Evolutionary conservation across 2,329 filamentous ascomycete genomes (phyloP).

Genomic region (Paraconiothyrium brasiliense): DNA sequence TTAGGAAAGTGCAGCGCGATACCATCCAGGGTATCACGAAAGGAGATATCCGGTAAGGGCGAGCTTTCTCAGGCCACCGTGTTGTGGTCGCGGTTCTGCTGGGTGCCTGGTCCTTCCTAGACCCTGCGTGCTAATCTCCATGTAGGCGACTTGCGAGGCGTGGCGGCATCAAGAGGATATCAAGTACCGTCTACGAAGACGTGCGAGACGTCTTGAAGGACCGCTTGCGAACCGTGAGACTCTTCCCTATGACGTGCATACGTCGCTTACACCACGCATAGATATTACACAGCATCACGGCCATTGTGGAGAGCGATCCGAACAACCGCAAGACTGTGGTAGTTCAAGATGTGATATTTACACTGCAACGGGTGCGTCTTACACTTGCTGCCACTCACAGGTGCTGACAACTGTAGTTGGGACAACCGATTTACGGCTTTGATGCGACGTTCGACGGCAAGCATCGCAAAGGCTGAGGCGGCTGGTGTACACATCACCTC

Average conservation of each 20-base stretch:
- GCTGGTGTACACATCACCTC: not conserved
- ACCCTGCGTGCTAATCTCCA: conserved; percentile 21
- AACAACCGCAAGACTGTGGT: conserved; percentile 40
- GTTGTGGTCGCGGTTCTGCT: not conserved
- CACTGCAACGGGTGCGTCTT: conserved; percentile 40
- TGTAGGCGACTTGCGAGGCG: conserved; percentile 74
- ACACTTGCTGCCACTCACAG: not conserved
- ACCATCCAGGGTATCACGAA: conserved; percentile 47
- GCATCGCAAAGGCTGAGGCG: not conserved
- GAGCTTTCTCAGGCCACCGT: not conserved
- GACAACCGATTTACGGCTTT: conserved; percentile 37
- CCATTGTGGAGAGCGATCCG: conserved; percentile 33
- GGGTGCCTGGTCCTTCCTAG: not conserved
- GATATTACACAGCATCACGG: conserved; percentile 37
- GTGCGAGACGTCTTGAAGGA: conserved; percentile 62
- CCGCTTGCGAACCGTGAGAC: conserved; percentile 53
- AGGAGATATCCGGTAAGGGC: conserved; percentile 44
- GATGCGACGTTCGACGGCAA: conserved; percentile 26
- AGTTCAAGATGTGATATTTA: conserved; percentile 43
- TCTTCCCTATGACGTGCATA: not conserved
- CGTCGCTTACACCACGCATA: conserved; percentile 14
- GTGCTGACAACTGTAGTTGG: conserved; percentile 27
- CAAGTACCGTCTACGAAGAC: conserved; percentile 70
- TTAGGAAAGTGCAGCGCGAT: conserved; percentile 44
- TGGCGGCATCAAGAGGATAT: conserved; percentile 80